Conservation (phyloP, 192 early-diverging fungal genomes). For the Linnemannia zychae region DNA sequence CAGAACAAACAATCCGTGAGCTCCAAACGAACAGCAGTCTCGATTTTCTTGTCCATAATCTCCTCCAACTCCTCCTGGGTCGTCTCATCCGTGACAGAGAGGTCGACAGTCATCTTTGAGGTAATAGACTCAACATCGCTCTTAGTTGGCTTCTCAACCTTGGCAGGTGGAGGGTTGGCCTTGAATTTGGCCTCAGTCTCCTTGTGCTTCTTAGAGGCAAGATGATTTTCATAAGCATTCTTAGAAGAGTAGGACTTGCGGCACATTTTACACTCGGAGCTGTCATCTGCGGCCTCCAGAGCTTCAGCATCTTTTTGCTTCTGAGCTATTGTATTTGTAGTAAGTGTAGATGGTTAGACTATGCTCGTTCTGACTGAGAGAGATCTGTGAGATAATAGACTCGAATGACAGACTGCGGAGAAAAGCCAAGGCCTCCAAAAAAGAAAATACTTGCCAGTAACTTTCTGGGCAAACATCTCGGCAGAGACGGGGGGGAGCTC, state of each 20-base stretch:
- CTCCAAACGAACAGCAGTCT: constrained; percentile 72
- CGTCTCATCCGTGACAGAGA: constrained; percentile 64
- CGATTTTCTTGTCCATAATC: constrained; percentile 89
- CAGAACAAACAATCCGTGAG: constrained; percentile 95
- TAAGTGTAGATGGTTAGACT: neutral
- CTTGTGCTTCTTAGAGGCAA: constrained; percentile 96
- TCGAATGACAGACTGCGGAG: neutral
- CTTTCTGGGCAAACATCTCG: constrained; percentile 86
- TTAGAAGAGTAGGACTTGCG: constrained; percentile 82
- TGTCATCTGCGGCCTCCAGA: constrained; percentile 50
- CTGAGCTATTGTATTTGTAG: constrained; percentile 16
- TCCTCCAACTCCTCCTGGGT: constrained; percentile 72
- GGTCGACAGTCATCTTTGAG: constrained; percentile 49
- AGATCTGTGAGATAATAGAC: neutral
- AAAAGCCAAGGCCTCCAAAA: neutral
- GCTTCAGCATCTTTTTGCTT: constrained; percentile 42
- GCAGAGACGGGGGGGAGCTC: constrained; percentile 87
- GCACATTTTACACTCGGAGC: constrained; percentile 65
- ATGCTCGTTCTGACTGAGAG: neutral
- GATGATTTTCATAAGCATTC: constrained; percentile 91
- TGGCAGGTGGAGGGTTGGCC: constrained; percentile 25
- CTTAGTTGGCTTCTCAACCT: constrained; percentile 35
- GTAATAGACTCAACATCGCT: constrained; percentile 48
- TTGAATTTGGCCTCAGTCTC: constrained; percentile 73
- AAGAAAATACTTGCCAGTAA: constrained; percentile 62